phyloP scores from a whole-genome alignment of 179 eudicot genomes.

The Patellifolia procumbens region DNA sequence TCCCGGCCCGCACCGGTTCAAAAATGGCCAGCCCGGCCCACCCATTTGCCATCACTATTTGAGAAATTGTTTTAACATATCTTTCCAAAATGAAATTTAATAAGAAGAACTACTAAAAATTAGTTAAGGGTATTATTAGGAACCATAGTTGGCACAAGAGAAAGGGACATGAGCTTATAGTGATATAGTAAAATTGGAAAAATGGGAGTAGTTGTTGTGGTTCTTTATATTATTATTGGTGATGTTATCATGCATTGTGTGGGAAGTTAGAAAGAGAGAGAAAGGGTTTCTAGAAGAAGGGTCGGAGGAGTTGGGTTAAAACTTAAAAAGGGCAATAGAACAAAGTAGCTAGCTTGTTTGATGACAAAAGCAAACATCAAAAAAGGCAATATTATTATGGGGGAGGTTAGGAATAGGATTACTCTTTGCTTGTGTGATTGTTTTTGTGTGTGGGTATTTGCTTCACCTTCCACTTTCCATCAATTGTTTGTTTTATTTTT shows the following conservation, averaged over 20 bases:
- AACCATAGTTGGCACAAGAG: slow-evolving; percentile 26
- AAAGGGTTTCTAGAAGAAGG: slow-evolving; percentile 39
- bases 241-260: slow-evolving; percentile 33
- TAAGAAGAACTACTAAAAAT: slow-evolving; percentile 23
- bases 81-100: slow-evolving; percentile 3
- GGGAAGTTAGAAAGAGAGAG: slow-evolving; percentile 23
- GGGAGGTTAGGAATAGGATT: not conserved
- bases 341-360: slow-evolving; percentile 31
- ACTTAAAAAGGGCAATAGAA: slow-evolving; percentile 27
- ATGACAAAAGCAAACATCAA: slow-evolving; percentile 22
- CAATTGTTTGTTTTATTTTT: not conserved
- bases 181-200: slow-evolving; percentile 16
- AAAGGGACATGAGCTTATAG: slow-evolving; percentile 20
- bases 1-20: too few relatives aligned
- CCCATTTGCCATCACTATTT: too few relatives aligned
- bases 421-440: slow-evolving; percentile 15
- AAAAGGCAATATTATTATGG: slow-evolving; percentile 11
- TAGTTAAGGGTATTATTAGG: slow-evolving; percentile 41
- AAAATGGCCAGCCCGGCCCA: too few relatives aligned
- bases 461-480: slow-evolving; percentile 68
- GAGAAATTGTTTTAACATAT: too few relatives aligned
- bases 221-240: slow-evolving; percentile 40
- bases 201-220: slow-evolving; percentile 39
- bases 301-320: slow-evolving; percentile 41
- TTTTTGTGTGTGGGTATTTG: slow-evolving; percentile 36